Base-by-base conservation (phyloP, 1,284 basidiomycete genomes). In the Trichosporon sp. region DNA sequence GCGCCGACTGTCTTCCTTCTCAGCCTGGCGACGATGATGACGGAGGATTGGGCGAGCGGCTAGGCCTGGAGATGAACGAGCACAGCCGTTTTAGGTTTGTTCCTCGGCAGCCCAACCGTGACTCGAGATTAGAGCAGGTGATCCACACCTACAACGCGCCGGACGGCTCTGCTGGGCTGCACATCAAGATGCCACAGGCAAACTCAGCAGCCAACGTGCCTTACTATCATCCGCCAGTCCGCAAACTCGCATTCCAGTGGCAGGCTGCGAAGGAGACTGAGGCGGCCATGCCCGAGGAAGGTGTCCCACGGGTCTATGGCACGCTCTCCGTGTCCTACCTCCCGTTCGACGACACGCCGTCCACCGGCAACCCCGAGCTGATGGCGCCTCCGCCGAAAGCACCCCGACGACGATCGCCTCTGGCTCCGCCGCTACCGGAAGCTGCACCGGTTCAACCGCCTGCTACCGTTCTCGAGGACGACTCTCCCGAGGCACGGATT, bases 161-260 rank as follows among this genome's bases (percentile, higher is more conserved):
- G 14, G 63, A 70, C 51, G 66, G 64, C 65, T 65, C 54, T 10
- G 19, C 73, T 26, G 81, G 79, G 0, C 4, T 81, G n/a, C 79
- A 82, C 5, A 38, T 82, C 51, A 76, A 79, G 64, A 71, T 76
- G 14, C 81, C 81, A 0, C 70, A 78, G 46, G 80, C 80, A 0
- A 67, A 73, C 63, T 35, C 32, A 1, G 71, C 70, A 10, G 75
- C 73, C 12, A 77, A 81, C 1, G 73, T 84, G 11, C 84, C 84
- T 0, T 84, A 79, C 71, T 84, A 81, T 73, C 81, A 84, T 69
- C 84, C 84, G 1, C 70, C 77, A 1, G 79, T 85, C 0, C 70
- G 73, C 12, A 77, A 78, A 65, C 68, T 85, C 0, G 81, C 80
- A 1, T 84, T 80, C 68, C 10, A 70, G 12, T 84, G 78, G 75